phyloP scores from a whole-genome alignment of 192 early-diverging fungal species.

The Oehlia diaphana region DNA sequence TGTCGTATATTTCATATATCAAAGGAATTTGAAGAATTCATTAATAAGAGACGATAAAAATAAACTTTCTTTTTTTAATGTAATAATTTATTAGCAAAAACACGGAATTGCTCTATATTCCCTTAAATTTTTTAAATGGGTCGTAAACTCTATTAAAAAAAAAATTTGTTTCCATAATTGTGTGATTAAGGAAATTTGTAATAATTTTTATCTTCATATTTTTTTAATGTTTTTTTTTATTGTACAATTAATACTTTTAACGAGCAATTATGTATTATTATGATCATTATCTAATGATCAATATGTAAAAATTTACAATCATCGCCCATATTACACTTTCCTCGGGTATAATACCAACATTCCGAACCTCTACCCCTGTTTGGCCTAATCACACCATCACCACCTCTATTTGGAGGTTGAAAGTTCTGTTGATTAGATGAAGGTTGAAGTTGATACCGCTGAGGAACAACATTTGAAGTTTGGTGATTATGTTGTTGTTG shows the following conservation, averaged over 20 bases:
- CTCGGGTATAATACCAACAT: conserved; percentile 18
- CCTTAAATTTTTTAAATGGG: too few species aligned
- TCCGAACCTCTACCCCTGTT: conserved; percentile 16
- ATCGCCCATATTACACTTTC: conserved; percentile 19
- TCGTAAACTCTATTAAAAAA: too few species aligned
- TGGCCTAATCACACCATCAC: neutral
- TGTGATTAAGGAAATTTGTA: too few species aligned
- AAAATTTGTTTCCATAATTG: too few species aligned
- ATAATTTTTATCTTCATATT: too few species aligned
- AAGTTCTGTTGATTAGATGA: neutral
- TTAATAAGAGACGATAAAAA: conserved; percentile 21
- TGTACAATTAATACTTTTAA: neutral
- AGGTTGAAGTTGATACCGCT: neutral
- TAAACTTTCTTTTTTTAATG: too few species aligned
- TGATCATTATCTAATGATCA: conserved; percentile 3
- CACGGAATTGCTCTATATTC: too few species aligned
- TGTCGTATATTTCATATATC: conserved; percentile 63
- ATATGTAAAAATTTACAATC: conserved; percentile 20
- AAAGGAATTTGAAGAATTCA: conserved; percentile 43
- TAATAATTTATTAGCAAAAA: too few species aligned
- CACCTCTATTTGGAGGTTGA: neutral
- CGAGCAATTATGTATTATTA: neutral
- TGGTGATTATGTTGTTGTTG: neutral
- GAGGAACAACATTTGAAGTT: neutral
- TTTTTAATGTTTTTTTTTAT: neutral